Conservation (phyloP, 2,329 filamentous ascomycete species). For the Aureobasidium subglaciale region DNA sequence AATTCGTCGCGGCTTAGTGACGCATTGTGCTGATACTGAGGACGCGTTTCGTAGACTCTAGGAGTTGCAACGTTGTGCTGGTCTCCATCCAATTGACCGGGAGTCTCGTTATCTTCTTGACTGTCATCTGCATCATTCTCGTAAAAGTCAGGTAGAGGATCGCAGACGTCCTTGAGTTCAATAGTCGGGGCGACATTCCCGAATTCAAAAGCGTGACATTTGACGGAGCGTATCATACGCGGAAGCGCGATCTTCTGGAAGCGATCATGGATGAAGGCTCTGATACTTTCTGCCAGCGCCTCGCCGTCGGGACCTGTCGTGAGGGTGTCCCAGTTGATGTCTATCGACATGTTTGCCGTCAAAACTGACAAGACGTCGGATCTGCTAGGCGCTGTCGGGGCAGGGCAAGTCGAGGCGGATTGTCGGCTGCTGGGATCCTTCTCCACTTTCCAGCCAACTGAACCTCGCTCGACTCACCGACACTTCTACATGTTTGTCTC, state of each 20-base stretch:
- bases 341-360: constrained; percentile 71
- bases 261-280: constrained; percentile 88
- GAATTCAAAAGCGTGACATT: constrained; percentile 90
- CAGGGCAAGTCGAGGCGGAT: constrained; percentile 13
- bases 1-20: constrained; percentile 11
- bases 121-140: constrained; percentile 66
- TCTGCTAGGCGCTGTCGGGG: background rate
- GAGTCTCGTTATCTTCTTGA: constrained; percentile 36
- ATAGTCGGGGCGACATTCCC: constrained; percentile 75
- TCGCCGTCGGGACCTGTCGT: constrained; percentile 83
- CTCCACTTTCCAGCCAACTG: background rate
- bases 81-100: background rate
- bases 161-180: constrained; percentile 93
- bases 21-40: constrained; percentile 2
- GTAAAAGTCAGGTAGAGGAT: constrained; percentile 94
- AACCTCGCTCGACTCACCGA: constrained; percentile 2
- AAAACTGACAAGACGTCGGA: background rate
- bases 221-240: constrained; percentile 93
- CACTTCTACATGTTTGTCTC: background rate
- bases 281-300: constrained; percentile 76
- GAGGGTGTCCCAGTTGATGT: constrained; percentile 91
- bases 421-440: background rate
- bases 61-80: background rate
- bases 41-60: background rate
- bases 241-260: constrained; percentile 89